Evolutionary conservation across 1,284 basidiomycete genomes (phyloP), one percentile per base, ranked within the genome.

Genomic region (Trichosporon sp.): DNA sequence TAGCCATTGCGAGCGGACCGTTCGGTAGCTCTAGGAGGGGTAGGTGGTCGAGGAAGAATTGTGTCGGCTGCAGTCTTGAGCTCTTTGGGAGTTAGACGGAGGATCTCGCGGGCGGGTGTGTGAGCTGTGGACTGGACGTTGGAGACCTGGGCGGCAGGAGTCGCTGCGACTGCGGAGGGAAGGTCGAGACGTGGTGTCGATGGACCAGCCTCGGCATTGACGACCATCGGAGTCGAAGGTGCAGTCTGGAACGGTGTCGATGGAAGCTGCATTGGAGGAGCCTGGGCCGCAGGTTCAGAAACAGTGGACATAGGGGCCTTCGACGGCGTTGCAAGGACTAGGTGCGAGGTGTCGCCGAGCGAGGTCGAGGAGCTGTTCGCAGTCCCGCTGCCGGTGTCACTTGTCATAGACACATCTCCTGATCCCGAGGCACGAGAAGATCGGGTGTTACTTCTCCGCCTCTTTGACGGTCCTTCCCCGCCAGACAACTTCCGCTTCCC

Each of bases 1-100:
- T 70, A 68, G 31, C 67, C 71, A 5, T 70, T 67, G 9, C 63
- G 63, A 3, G 64, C 21, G 11, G 69, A 65, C 3, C 69, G 69
- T 18, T 42, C 47, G 5, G 66, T 66, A 0, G 51, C 18, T 1
- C 64, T 58, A 1, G 70, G 70, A 2, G 70, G 70, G 0, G 70
- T 69, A 0, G 70, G 70, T 1, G 68, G 70, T 1, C 68, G 65
- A 0, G 68, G 68, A 6, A 23, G 64, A 5, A 64, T 27, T 51
- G 34, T 51, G 21, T 51, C 47, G 6, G 62, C 51, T 1, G 18
- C 58, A 1, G 23, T 27, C 13, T 42, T 63, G 15, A 60, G 56
- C 56, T 35, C 62, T 12, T 66, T 65, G 0, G 44, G 51, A 25
- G 42, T 51, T 1, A 62, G 9, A 32, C 68, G 70, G 21, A 69